These are phyloP conservation scores for Mycena alexandri DNA, from an alignment of 768 basidiomycete species.

Conservation along the genomic window DNA sequence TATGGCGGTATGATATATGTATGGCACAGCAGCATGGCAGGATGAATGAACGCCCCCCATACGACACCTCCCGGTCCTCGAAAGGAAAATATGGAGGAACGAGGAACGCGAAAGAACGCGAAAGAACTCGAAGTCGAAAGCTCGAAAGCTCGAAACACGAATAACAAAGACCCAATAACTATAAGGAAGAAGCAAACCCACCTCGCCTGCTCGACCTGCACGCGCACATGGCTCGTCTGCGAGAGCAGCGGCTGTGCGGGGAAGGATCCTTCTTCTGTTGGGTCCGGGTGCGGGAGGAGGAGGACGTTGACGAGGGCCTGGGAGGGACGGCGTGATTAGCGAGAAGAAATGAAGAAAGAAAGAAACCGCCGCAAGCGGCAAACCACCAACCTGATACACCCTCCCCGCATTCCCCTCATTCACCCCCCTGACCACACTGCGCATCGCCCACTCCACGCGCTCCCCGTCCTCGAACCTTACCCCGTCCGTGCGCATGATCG, in stretches of 20 bases:
- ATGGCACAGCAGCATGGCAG: neutral
- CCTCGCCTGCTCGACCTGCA: conserved; percentile 78
- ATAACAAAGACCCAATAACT: too few relatives aligned
- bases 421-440: conserved; percentile 71
- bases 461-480: conserved; percentile 84
- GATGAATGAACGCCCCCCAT: neutral
- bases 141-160: too few relatives aligned
- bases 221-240: conserved; percentile 76
- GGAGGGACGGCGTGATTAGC: too few relatives aligned
- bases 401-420: conserved; percentile 71
- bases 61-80: too few relatives aligned
- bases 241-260: conserved; percentile 66
- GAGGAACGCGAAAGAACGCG: neutral
- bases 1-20: too few relatives aligned
- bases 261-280: conserved; percentile 52
- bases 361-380: too few relatives aligned
- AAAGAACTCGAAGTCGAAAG: too few relatives aligned
- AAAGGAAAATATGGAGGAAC: neutral
- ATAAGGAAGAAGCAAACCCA: neutral
- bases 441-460: conserved; percentile 82
- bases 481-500: conserved; percentile 80
- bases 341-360: neutral
- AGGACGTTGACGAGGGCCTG: conserved; percentile 76
- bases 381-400: conserved; percentile 78
- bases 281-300: conserved; percentile 77